Evolutionary conservation across 2,329 filamentous ascomycete species (phyloP).

Genomic region (Coniochaeta sp.): DNA sequence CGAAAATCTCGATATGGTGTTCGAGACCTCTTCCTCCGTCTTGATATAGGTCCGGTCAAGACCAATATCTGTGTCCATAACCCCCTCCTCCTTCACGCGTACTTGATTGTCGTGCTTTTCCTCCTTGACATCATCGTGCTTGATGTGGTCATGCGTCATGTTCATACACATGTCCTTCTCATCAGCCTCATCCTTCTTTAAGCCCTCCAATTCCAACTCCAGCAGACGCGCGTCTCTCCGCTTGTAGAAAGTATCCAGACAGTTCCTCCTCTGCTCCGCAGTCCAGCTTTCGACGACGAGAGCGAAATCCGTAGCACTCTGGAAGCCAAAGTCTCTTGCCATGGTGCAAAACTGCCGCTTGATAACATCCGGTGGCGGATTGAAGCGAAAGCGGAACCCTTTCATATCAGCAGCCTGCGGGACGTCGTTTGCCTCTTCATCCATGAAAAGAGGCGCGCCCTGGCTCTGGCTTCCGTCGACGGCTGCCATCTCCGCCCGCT

Average conservation of each 20-base stretch:
- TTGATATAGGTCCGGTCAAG: background rate
- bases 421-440: slow-evolving; percentile 28
- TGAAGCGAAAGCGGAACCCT: slow-evolving; percentile 47
- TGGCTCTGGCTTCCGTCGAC: slow-evolving; percentile 23
- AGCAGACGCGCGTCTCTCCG: slow-evolving; percentile 49
- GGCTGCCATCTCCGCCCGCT: slow-evolving; percentile 59
- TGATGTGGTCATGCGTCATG: slow-evolving; percentile 4
- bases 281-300: slow-evolving; percentile 87
- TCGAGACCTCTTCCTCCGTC: background rate
- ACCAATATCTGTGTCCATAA: background rate
- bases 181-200: slow-evolving; percentile 12
- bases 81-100: background rate
- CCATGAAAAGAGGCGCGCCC: slow-evolving; percentile 43
- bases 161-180: background rate
- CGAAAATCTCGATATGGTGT: background rate
- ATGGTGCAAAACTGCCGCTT: slow-evolving; percentile 85
- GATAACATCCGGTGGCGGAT: slow-evolving; percentile 67
- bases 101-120: background rate
- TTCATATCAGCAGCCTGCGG: slow-evolving; percentile 11
- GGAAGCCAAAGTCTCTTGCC: slow-evolving; percentile 72
- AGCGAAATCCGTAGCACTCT: slow-evolving; percentile 75
- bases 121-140: slow-evolving; percentile 5
- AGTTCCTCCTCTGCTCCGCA: slow-evolving; percentile 70
- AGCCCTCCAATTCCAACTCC: slow-evolving; percentile 18
- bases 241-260: slow-evolving; percentile 73